Base-by-base conservation (phyloP, 768 basidiomycete species). In the Lactarius indigo region DNA sequence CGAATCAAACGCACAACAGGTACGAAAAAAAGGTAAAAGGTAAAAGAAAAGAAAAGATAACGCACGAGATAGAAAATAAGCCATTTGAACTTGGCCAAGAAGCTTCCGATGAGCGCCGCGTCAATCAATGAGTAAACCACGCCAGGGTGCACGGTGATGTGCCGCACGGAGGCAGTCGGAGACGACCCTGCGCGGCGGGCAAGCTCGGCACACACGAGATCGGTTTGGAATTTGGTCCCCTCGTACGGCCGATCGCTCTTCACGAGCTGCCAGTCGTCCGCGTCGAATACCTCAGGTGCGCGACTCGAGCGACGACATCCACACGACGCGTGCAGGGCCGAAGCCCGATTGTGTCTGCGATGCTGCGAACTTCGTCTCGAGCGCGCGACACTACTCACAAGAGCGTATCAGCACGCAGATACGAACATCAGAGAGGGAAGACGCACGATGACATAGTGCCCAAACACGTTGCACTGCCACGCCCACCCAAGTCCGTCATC, bases 401-500 rank as follows among this genome's bases (percentile, higher is more conserved):
- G 64, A n/a, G 68, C 56, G 1, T 8, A 1, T 55, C 52, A 28
- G 17, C 30, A 42, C 28, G 30, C 30, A 18, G n/a, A 17, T 6
- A 37, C 12, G 35, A 3, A 12, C 35, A 13, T 2, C 20, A 12
- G 4, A 8, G 64, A 39, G 31, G 30, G 35, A 41, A 31, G 5
- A 82, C 88, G 63, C 72, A 94, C 92, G 70, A 95, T 76, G 33
- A 82, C 82, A 73, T 88, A 94, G 75, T 94, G 92, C 0, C 88
- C 87, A 64, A 94, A 93, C 31, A 93, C 77, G 71, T 94, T 94
- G 66, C 85, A 89, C 73, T 94, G 91, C 91, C 92, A 95, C 8
- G 87, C 84, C 82, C 83, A 88, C 3, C 93, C 93, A 0, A 93
- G 76, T 6, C 88, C 86, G 69, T 95, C 91, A 5, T 77, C 76